These are phyloP conservation scores for Zanthoxylum bungeanum DNA, from an alignment of 345 rosid species.

Conservation along the genomic window DNA sequence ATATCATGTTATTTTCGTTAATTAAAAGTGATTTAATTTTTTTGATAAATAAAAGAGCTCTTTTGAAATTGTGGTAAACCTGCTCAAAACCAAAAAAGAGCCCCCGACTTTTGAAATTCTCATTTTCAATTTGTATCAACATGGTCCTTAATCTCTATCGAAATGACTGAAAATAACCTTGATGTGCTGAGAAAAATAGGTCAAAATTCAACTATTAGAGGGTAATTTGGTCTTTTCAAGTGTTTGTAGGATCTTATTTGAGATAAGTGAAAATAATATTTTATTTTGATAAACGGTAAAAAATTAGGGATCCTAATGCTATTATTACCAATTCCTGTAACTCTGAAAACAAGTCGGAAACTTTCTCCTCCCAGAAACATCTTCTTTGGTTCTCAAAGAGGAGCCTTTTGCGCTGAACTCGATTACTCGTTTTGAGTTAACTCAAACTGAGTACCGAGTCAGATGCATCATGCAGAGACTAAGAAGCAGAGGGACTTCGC, in stretches of 20 bases:
- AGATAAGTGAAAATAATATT: too few species aligned
- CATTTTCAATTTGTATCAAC: background rate
- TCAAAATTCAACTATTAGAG: too few species aligned
- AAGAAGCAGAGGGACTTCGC: slow-evolving; percentile 49
- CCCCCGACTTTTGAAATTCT: too few species aligned
- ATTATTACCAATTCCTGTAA: background rate
- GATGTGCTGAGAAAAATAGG: too few species aligned
- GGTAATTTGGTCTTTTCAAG: background rate
- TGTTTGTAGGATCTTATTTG: background rate
- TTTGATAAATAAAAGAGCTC: too few species aligned
- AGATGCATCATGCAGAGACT: slow-evolving; percentile 57
- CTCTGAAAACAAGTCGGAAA: too few species aligned
- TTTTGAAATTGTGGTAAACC: too few species aligned
- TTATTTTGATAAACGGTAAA: background rate
- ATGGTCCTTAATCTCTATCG: background rate
- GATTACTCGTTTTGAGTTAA: background rate
- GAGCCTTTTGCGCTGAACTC: background rate
- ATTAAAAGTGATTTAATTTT: too few species aligned
- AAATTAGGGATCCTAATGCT: background rate
- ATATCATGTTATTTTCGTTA: too few species aligned
- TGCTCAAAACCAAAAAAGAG: background rate
- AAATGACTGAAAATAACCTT: too few species aligned
- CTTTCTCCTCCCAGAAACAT: background rate
- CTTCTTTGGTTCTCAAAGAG: background rate
- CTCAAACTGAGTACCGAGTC: background rate